Evolutionary conservation across 2,329 filamentous ascomycete species (phyloP), one percentile per base, ranked within the genome.

Genomic region (Metarhizium anisopliae): DNA sequence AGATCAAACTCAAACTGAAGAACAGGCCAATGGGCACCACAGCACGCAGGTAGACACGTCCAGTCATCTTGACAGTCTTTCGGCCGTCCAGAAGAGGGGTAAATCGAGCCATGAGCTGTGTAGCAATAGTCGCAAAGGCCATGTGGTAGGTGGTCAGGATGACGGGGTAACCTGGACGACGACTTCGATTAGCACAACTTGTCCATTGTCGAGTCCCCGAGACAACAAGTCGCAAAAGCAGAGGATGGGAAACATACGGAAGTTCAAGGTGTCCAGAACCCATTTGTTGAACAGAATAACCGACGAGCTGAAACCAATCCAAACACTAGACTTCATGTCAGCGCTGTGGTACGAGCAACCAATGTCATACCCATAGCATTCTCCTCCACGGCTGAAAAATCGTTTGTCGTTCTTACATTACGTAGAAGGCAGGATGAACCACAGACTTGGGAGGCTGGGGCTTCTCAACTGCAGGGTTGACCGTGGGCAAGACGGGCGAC

Each of bases 261-360:
- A 96, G 60, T 89, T 81, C 60, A 87, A 81, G 43, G 87, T 92
- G 67, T 93, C 86, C 60, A 97, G 82, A 67, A 99, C 90, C 84
- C 90, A 96, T 83, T 99, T 99, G 85, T 99, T 97, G 86, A 96
- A 97, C 59, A 99, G 80, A 71, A 99, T 99, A 69, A 97, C 91
- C 66, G 87, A 90, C 47, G 91, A 96, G 68, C 90, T 95, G 71
- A 96, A 80, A 58, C 85, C 78, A 69, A 99, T 97, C 94, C 94
- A 99, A 64, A 85, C 79, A 66, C 92, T 96, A 35, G n/a, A 35
- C 36, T 42, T 16, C 32, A 11, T 30, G 45, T 49, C 6, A 49
- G 45, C 45, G 38, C 11, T 16, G 38, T 16, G 38, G 13, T 40
- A 14, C 32, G 32, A 16, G 38, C 11, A 5, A 11, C 38, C 38